Conservation (phyloP, 2,329 filamentous ascomycete genomes). For the Acephala macrosclerotiorum region DNA sequence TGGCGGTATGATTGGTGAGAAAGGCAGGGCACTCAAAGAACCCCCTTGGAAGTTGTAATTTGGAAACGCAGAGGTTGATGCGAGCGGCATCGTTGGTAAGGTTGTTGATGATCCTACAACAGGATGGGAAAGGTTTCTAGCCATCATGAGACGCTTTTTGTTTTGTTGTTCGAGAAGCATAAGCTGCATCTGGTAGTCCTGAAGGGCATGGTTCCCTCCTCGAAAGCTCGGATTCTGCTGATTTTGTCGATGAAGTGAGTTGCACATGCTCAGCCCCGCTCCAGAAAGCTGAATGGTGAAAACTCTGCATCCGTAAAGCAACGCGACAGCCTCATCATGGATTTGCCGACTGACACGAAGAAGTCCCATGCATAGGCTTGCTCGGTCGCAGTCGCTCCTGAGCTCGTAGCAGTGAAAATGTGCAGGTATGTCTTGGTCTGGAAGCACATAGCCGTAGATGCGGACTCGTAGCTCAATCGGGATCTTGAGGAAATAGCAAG, state of each 20-base stretch:
- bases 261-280: constrained; percentile 27
- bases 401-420: constrained; percentile 16
- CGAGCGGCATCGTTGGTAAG: background rate
- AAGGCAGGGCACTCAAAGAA: background rate
- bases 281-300: constrained; percentile 24
- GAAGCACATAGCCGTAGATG: constrained; percentile 26
- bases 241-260: background rate
- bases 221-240: background rate
- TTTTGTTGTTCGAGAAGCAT: constrained; percentile 90
- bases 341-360: constrained; percentile 30
- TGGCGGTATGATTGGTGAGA: background rate
- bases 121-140: constrained; percentile 76
- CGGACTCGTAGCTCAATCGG: constrained; percentile 25
- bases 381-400: constrained; percentile 4
- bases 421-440: constrained; percentile 25
- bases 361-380: constrained; percentile 17
- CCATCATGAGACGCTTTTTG: constrained; percentile 86
- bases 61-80: background rate
- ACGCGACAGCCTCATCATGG: constrained; percentile 26
- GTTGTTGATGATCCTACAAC: background rate
- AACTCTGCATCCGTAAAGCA: constrained; percentile 20
- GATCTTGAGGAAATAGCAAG: constrained; percentile 28
- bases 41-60: background rate
- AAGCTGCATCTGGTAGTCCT: constrained; percentile 90
- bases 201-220: constrained; percentile 77